Evolutionary conservation across 2,329 filamentous ascomycete species (phyloP), one percentile per base, ranked within the genome.

Genomic region (Claviceps humidiphila): DNA sequence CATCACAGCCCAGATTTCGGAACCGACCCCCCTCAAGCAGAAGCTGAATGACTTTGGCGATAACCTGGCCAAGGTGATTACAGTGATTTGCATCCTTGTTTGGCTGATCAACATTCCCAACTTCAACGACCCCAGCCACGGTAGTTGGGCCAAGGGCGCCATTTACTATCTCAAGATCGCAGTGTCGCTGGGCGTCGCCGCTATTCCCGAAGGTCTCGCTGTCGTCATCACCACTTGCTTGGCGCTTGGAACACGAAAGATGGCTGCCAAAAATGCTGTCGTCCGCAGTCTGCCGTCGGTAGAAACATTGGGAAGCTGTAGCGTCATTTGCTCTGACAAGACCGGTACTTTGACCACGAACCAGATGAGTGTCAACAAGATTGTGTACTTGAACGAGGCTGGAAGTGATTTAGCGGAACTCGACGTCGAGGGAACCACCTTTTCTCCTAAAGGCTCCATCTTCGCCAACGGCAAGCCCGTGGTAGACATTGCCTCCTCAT

Each of bases 131-230:
- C 89, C 90, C 30, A 85, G 87, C 58, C 91, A 96, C 61, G 93
- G 93, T 61, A 86, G 82, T 68, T 96, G 89, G 84, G 80, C 88
- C 57, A 98, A 97, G 75, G 93, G 93, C 55, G 93, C 93, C 54
- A 97, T 98, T 64, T 98, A 98, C 77, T 98, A 98, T 70, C 81
- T 98, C 62, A 98, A 98, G 77, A 98, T 98, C 65, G 93, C 93
- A 43, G 94, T 98, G 43, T 98, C 93, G 49, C 85, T 98, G 40
- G 94, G 93, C 69, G 93, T 98, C 43, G 93, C 93, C 47, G 93
- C 94, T 58, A 98, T 98, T 64, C 93, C 93, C 0, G 93, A 98
- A 72, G 93, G 94, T 68, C 79, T 98, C 46, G 93, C 93, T 37
- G 93, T 97, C 51, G 94, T 98, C 59, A 98, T 98, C 60, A 98